Conservation (phyloP, 208 protist species). For the Jaenimonas drosophilae region DNA sequence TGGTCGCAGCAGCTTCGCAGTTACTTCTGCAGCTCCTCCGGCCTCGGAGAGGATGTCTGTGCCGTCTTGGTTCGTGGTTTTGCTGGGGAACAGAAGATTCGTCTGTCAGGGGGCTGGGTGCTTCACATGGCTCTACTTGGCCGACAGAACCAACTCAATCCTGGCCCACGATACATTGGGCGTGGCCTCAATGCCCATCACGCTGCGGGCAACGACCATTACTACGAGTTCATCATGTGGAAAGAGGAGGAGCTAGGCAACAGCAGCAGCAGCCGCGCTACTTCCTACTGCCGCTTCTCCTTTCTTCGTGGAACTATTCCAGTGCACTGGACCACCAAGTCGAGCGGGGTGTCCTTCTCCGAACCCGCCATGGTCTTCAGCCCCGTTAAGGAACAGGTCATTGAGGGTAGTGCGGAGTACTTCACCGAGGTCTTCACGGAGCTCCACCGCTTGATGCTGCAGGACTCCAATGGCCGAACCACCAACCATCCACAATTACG, state of each 20-base stretch:
- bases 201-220: slow-evolving; percentile 80
- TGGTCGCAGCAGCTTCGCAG: slow-evolving; percentile 61
- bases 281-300: slow-evolving; percentile 54
- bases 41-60: slow-evolving; percentile 27
- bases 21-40: slow-evolving; percentile 25
- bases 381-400: slow-evolving; percentile 44
- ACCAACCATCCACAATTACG: slow-evolving; percentile 30
- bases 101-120: slow-evolving; percentile 24
- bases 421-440: slow-evolving; percentile 46
- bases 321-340: slow-evolving; percentile 74
- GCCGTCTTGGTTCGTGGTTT: slow-evolving; percentile 69
- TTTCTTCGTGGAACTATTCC: slow-evolving; percentile 79
- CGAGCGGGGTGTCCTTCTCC: slow-evolving; percentile 38
- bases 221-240: slow-evolving; percentile 84
- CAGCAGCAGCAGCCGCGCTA: slow-evolving; percentile 13
- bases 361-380: slow-evolving; percentile 81
- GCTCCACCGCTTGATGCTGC: slow-evolving; percentile 36
- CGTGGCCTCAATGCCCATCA: slow-evolving; percentile 65
- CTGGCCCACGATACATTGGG: slow-evolving; percentile 70
- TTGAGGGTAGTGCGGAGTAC: slow-evolving; percentile 46
- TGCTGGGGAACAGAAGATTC: slow-evolving; percentile 31
- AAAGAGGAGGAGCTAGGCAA: slow-evolving; percentile 9
- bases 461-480: slow-evolving; percentile 27
- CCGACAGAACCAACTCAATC: slow-evolving; percentile 71
- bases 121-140: slow-evolving; percentile 64